Evolutionary conservation across 2,329 filamentous ascomycete genomes (phyloP).

Genomic region (Phaeosphaeriaceae sp.): DNA sequence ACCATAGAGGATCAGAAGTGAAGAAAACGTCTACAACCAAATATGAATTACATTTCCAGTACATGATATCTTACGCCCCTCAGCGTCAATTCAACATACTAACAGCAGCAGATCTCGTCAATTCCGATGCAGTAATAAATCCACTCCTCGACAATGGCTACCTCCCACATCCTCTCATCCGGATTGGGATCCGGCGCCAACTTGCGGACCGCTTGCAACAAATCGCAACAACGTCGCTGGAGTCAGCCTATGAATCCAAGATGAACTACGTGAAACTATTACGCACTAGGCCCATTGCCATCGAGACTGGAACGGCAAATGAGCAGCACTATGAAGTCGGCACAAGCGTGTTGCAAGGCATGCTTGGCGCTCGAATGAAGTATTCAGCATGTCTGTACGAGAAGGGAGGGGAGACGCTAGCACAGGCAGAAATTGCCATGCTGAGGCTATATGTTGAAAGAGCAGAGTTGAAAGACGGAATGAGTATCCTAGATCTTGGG

Average conservation of each 20-base stretch:
- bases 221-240: conserved; percentile 62
- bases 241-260: conserved; percentile 63
- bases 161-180: conserved; percentile 67
- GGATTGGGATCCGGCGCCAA: conserved; percentile 70
- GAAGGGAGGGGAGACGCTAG: conserved; percentile 61
- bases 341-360: conserved; percentile 66
- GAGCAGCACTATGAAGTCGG: conserved; percentile 76
- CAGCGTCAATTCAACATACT: conserved; percentile 1
- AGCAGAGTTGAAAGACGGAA: conserved; percentile 65
- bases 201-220: conserved; percentile 64
- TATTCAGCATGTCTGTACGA: conserved; percentile 73
- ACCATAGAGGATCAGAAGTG: background rate
- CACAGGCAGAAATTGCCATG: conserved; percentile 71
- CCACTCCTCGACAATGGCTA: conserved; percentile 68
- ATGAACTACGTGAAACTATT: conserved; percentile 68
- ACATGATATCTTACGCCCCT: background rate
- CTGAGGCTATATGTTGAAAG: conserved; percentile 67
- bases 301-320: conserved; percentile 70
- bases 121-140: conserved; percentile 35
- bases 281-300: conserved; percentile 68
- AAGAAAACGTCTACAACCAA: conserved; percentile 1
- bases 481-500: conserved; percentile 68
- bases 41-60: conserved; percentile 44
- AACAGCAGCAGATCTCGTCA: conserved; percentile 28
- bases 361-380: conserved; percentile 73